Evolutionary conservation across 148 eudicot genomes (phyloP), one percentile per base, ranked within the genome.

Genomic region (Pouteria glomerata): DNA sequence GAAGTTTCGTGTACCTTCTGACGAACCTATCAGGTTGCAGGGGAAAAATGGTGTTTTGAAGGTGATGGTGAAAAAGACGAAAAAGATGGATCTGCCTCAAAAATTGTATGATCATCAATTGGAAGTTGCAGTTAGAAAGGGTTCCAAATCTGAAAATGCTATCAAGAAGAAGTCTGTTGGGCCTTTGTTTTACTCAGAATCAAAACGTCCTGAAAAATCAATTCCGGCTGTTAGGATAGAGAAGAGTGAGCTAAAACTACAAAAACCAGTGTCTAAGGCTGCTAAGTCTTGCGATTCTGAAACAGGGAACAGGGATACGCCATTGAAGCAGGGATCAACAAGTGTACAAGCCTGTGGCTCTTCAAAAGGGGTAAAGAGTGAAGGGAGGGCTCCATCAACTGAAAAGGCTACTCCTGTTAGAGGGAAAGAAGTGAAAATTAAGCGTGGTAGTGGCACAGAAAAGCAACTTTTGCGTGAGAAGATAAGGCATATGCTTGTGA

Each of bases 21-120:
- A 79, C 72, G 85, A 88, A 63, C 83, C 90, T 63, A 92, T 96
- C 66, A 84, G 96, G 85, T 69, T 88, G 65, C 99, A 96, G 81
- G 99, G 99, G 37, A 96, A 90, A 77, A 92, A 96, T 76, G 99
- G 97, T 29, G 93, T 96, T 15, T 79, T 92, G 57, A 96, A 96
- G 78, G 89, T 96, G 59, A 88, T 82, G 94, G 94, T 90, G 29
- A 92, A 84, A 73, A 77, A 85, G 72, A 84, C 88, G 79, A 85
- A 84, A 66, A 87, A 84, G 69, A 63, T 69, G 24, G 77, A 56
- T 58, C 78, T 72, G 35, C 74, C 77, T 34, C 58, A 42, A 42
- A 78, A 73, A 76, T 62, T 74, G 48, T 62, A 71, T 65, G 83
- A 74, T 44, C 73, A 24, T 24, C 45, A 45, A 4, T 26, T 66